phyloP scores from a whole-genome alignment of 352 stramenopile species.

The Elongisporangium anandrum region DNA sequence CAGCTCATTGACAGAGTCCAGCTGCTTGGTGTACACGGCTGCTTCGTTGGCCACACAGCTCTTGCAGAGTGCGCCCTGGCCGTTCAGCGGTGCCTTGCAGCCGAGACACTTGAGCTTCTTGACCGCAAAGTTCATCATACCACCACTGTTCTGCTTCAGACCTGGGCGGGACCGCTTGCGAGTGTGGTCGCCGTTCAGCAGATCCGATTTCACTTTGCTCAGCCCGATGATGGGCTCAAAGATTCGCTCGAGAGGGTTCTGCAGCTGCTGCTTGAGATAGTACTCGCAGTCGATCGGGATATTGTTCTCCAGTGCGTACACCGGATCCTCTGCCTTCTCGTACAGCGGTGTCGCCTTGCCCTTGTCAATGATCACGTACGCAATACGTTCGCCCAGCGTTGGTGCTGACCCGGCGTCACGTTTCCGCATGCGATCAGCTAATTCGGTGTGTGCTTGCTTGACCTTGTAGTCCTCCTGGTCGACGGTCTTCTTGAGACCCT shows the following conservation, averaged over 20 bases:
- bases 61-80: slow-evolving; percentile 89
- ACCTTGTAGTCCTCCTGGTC: slow-evolving; percentile 98
- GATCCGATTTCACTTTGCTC: slow-evolving; percentile 85
- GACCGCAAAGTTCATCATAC: slow-evolving; percentile 99
- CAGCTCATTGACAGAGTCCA: slow-evolving; percentile 90
- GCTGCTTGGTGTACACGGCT: slow-evolving; percentile 95
- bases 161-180: slow-evolving; percentile 96
- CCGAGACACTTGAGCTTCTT: slow-evolving; percentile 98
- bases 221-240: slow-evolving; percentile 98
- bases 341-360: slow-evolving; percentile 95
- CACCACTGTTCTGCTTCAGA: slow-evolving; percentile 93
- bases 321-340: slow-evolving; percentile 97
- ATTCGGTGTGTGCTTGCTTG: slow-evolving; percentile 99
- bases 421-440: slow-evolving; percentile 98
- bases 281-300: slow-evolving; percentile 99
- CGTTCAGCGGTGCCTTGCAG: slow-evolving; percentile 94
- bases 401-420: slow-evolving; percentile 96
- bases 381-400: slow-evolving; percentile 97
- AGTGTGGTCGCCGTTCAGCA: slow-evolving; percentile 98
- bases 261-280: slow-evolving; percentile 98
- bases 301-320: slow-evolving; percentile 99
- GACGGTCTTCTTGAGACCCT: slow-evolving; percentile 97
- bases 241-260: slow-evolving; percentile 97
- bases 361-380: slow-evolving; percentile 99
- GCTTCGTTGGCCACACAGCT: slow-evolving; percentile 92